A percentile compares a stretch with the other conserved stretches of the same genome.
These are phyloP conservation scores for Thamnidium elegans DNA, from an alignment of 192 early-diverging fungal species.

Conservation along the genomic window DNA sequence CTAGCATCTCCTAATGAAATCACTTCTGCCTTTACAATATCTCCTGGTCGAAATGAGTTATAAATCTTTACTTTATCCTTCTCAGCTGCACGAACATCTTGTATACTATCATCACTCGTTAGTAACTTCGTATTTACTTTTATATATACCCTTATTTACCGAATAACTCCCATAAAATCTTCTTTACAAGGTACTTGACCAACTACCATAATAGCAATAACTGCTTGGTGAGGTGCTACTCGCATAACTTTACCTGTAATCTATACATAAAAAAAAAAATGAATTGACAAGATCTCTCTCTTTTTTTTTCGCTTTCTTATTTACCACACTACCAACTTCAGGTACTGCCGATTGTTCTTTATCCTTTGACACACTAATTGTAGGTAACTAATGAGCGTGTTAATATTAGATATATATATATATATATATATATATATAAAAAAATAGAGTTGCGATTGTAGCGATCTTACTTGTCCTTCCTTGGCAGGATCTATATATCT, in stretches of 20 bases:
- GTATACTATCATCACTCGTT: conserved; percentile 48
- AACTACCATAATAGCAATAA: conserved; percentile 90
- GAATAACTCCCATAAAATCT: conserved; percentile 88
- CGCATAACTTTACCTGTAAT: conserved; percentile 85
- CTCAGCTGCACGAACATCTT: conserved; percentile 93
- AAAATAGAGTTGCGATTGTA: too few relatives aligned
- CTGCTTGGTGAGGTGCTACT: conserved; percentile 85
- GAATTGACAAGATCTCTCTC: too few relatives aligned
- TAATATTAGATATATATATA: too few relatives aligned
- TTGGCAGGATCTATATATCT: conserved; percentile 27
- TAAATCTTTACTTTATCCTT: conserved; percentile 93
- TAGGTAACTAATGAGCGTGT: conserved; percentile 40
- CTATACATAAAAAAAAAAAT: conserved; percentile 2
- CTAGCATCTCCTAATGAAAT: conserved; percentile 93
- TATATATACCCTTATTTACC: conserved; percentile 30
- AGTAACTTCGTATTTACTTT: background rate
- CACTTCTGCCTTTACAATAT: conserved; percentile 82
- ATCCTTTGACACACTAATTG: conserved; percentile 55
- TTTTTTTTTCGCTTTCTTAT: conserved; percentile 10
- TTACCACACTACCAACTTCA: conserved; percentile 63
- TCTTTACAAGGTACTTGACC: conserved; percentile 73
- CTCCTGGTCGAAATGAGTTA: conserved; percentile 88
- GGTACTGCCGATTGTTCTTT: conserved; percentile 74
- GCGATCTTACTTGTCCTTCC: conserved; percentile 4
- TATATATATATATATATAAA: too few relatives aligned